Evolutionary conservation across 495 filamentous ascomycete species (phyloP).

Genomic region (Chaetomidium leptoderma): DNA sequence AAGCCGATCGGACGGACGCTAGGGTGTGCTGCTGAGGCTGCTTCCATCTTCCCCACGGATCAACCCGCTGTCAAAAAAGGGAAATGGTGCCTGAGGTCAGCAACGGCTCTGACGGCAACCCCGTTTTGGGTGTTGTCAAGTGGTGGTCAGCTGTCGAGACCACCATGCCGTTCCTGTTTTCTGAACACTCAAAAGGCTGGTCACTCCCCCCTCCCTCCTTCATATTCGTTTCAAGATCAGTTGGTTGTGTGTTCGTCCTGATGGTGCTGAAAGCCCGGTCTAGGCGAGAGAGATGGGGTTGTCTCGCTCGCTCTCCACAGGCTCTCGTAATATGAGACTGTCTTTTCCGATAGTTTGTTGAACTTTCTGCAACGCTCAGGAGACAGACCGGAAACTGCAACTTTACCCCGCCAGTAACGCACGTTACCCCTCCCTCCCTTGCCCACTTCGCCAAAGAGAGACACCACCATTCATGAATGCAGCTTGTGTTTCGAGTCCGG

Average conservation of each 20-base stretch:
- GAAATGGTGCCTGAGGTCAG: constrained; percentile 5
- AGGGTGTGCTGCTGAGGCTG: no score
- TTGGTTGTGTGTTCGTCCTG: background rate
- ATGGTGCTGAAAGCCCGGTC: background rate
- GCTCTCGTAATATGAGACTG: no score
- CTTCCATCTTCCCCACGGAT: constrained; percentile 14
- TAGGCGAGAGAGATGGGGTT: no score
- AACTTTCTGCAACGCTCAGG: constrained; percentile 11
- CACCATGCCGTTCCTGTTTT: background rate
- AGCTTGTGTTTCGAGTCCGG: background rate
- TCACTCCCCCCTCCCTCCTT: background rate
- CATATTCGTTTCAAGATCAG: background rate
- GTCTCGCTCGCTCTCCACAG: no score
- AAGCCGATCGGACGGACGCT: constrained; percentile 4
- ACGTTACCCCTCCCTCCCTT: constrained; percentile 17
- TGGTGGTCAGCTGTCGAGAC: constrained; percentile 6
- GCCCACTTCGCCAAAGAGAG: background rate
- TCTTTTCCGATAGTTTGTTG: no score
- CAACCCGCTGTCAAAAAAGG: constrained; percentile 13
- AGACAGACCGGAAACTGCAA: constrained; percentile 2
- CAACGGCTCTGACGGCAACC: background rate
- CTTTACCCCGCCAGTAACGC: constrained; percentile 10
- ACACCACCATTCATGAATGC: background rate
- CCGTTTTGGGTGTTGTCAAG: no score
- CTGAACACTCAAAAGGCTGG: no score